A percentile compares a stretch with the other conserved stretches of the same genome.
These are phyloP conservation scores for Paramecium octaurelia DNA, from an alignment of 73 alveolate species.

Conservation along the genomic window DNA sequence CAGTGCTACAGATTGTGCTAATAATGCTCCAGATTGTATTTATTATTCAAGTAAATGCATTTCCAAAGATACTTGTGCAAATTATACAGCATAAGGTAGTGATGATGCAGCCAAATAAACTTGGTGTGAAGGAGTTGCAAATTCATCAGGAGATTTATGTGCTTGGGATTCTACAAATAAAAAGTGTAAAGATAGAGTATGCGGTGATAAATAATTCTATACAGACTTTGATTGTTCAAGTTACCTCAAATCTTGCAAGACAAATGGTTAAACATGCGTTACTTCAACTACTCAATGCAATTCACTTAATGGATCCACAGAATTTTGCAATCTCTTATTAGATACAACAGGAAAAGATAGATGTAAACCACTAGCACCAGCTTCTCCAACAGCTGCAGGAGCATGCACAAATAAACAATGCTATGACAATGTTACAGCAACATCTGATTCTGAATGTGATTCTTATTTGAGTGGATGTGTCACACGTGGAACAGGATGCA, in stretches of 20 bases:
- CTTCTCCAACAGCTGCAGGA: neutral
- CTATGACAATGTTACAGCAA: neutral
- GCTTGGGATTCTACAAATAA: neutral
- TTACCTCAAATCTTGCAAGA: neutral
- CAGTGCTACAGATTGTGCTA: neutral
- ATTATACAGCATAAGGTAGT: neutral
- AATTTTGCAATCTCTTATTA: neutral
- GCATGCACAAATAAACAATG: neutral
- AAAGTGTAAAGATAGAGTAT: neutral
- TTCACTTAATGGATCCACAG: neutral
- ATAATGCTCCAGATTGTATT: neutral
- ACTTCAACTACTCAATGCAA: neutral
- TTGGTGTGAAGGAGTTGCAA: neutral
- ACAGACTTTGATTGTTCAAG: neutral
- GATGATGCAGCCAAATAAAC: neutral
- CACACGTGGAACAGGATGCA: conserved; percentile 32
- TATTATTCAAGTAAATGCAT: neutral
- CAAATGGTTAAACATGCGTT: conserved; percentile 5
- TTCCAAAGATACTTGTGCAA: neutral
- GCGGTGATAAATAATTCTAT: neutral
- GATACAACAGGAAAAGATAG: neutral
- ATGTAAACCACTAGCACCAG: neutral
- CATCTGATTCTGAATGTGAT: neutral
- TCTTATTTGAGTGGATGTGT: neutral
- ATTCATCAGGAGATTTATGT: neutral